Percentiles rank a stretch among this genome's conserved stretches.
Conservation (phyloP, 1,284 basidiomycete species). For the Rhizoctonia solani region DNA sequence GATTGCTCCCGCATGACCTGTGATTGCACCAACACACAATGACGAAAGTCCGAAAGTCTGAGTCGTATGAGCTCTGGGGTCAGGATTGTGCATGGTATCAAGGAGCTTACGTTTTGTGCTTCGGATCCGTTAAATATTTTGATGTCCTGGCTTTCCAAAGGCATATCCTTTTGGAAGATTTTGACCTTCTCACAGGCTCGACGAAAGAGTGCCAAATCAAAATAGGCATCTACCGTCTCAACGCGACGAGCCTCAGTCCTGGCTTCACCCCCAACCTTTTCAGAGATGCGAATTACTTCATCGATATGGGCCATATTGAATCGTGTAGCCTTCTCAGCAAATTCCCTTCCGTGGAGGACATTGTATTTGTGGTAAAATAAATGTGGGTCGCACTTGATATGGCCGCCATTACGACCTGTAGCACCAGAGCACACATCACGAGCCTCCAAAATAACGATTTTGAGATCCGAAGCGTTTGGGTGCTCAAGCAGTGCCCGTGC, state of each 20-base stretch:
- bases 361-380: constrained; percentile 5
- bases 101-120: constrained; percentile 26
- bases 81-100: not conserved
- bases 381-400: constrained; percentile 48
- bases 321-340: constrained; percentile 59
- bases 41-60: constrained; percentile 52
- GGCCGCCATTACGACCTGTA: constrained; percentile 72
- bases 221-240: constrained; percentile 56
- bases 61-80: no score
- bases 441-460: constrained; percentile 68
- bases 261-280: constrained; percentile 53
- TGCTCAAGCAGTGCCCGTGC: constrained; percentile 57
- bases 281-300: constrained; percentile 54
- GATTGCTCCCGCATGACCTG: constrained; percentile 56
- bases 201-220: constrained; percentile 48
- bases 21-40: constrained; percentile 53
- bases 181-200: constrained; percentile 50
- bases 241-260: constrained; percentile 53
- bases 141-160: constrained; percentile 50
- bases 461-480: constrained; percentile 43
- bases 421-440: constrained; percentile 70
- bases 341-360: constrained; percentile 39
- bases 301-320: constrained; percentile 62
- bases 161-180: constrained; percentile 53
- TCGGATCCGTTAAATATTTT: constrained; percentile 46